Conservation (phyloP, 2,329 filamentous ascomycete species). For the Calycina marina region DNA sequence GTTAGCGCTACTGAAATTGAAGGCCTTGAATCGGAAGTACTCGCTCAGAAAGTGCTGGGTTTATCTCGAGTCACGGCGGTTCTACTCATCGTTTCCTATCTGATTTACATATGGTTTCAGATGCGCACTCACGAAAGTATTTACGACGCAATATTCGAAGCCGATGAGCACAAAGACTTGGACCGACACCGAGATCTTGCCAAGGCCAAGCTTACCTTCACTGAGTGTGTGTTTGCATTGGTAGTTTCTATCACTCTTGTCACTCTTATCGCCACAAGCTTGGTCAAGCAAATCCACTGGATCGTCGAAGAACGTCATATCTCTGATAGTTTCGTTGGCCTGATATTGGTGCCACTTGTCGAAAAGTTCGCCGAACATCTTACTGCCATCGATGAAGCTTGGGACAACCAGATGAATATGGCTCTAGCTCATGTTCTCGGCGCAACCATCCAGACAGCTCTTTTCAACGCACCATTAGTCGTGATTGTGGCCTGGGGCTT, state of each 20-base stretch:
- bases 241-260: constrained; percentile 51
- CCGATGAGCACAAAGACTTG: constrained; percentile 52
- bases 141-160: constrained; percentile 57
- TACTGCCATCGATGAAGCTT: constrained; percentile 73
- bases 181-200: constrained; percentile 45
- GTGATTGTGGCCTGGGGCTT: constrained; percentile 76
- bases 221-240: constrained; percentile 55
- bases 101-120: constrained; percentile 57
- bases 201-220: constrained; percentile 59
- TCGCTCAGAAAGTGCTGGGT: constrained; percentile 38
- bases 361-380: constrained; percentile 81
- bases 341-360: constrained; percentile 69
- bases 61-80: constrained; percentile 60
- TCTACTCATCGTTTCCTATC: constrained; percentile 55
- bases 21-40: constrained; percentile 21
- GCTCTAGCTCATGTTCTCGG: constrained; percentile 29
- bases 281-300: constrained; percentile 52
- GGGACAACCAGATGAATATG: constrained; percentile 52
- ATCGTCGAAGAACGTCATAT: constrained; percentile 37
- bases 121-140: constrained; percentile 61
- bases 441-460: constrained; percentile 75
- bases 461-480: constrained; percentile 74
- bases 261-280: constrained; percentile 52
- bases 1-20: constrained; percentile 18
- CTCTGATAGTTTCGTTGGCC: constrained; percentile 45